Evolutionary conservation across 805 yeast species (phyloP), one percentile per base, ranked within the genome.

Genomic region (Vanderwaltozyma yarrowii): DNA sequence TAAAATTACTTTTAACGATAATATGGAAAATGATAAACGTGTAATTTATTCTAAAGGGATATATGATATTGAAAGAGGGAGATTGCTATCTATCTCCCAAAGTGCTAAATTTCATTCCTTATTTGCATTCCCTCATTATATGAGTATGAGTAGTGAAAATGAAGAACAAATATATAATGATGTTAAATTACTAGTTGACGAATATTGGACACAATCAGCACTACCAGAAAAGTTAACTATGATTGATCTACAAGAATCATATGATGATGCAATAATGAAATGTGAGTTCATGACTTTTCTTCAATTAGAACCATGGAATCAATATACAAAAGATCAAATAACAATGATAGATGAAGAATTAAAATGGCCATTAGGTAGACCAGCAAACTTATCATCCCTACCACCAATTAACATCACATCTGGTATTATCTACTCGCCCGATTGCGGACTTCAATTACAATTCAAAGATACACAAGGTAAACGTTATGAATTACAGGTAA

Each of bases 391-490:
- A 19, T 47, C 60, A 11, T 42, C 51, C 1, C 53, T 79, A 5
- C 96, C 96, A 0, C 50, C 58, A 0, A 45, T 88, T 14, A 62
- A 61, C 24, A 50, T 88, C 9, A 56, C 69, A 2, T 60, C 70
- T 10, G 86, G 80, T 6, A 44, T 85, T 12, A 42, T 85, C 15
- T 87, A 83, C 51, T 85, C 95, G 0, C 96, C 96, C 0, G 95
- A 88, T 54, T 88, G 97, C 65, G 94, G 88, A 0, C 52, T 80
- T 2, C 54, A 71, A 2, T 43, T 84, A 4, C 55, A 60, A 5
- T 30, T 71, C 6, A 55, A 56, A 7, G 45, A 51, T 6, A 58
- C 65, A 2, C 38, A 40, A 12, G 96, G 96, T 1, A 61, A 70
- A n/a, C 73, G 77, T 43, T 58, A 64, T 36, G 88, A 79, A 50